Evolutionary conservation across 768 basidiomycete species (phyloP).

Genomic region (Lentinus tigrinus): DNA sequence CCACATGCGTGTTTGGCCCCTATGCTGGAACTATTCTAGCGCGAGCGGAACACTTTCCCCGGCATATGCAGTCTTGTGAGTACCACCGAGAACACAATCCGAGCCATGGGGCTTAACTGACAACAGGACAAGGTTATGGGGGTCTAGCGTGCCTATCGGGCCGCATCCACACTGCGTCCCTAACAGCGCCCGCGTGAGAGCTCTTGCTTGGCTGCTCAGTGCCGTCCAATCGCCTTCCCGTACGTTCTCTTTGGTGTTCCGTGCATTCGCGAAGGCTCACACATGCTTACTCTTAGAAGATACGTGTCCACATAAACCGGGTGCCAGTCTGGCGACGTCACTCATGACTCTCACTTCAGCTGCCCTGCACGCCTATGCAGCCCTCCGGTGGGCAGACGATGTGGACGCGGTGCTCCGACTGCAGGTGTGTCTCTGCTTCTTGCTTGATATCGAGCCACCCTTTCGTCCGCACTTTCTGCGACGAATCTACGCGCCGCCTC

Average conservation of each 20-base stretch:
- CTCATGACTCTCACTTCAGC: neutral
- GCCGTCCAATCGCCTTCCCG: neutral
- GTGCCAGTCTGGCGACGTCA: neutral
- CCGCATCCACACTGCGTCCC: constrained; percentile 5
- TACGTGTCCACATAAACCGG: neutral
- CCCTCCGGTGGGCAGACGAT: neutral
- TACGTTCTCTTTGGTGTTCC: constrained; percentile 6
- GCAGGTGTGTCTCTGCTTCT: neutral
- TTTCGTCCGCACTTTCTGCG: neutral
- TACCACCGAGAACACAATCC: neutral
- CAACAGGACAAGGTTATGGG: constrained; percentile 14
- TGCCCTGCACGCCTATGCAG: neutral
- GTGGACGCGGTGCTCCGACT: neutral
- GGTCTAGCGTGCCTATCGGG: neutral
- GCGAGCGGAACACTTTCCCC: neutral
- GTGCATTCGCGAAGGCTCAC: constrained; percentile 3
- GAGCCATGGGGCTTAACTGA: neutral
- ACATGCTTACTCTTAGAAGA: neutral
- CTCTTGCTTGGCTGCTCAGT: neutral
- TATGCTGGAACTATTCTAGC: constrained; percentile 2
- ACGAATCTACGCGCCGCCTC: neutral
- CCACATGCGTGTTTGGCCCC: neutral
- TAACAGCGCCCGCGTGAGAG: constrained; percentile 11
- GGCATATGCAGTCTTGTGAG: constrained; percentile 1
- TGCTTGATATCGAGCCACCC: neutral